Percentiles rank a stretch among this genome's conserved stretches.
phyloP scores from a whole-genome alignment of 1,139 yeast genomes.

The Suhomyces anneliseae region DNA sequence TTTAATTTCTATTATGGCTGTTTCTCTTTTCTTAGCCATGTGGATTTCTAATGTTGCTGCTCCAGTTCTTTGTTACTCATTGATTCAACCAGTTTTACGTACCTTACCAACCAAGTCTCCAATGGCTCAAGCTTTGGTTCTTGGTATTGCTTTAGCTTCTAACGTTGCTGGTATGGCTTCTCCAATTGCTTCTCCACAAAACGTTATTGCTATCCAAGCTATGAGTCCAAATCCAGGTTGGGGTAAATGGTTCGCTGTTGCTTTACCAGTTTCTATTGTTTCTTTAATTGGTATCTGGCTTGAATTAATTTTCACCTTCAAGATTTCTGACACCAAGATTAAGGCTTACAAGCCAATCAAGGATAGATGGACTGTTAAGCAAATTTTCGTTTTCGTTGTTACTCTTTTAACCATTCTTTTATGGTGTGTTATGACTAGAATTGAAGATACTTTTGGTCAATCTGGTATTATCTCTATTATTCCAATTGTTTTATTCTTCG shows the following conservation, averaged over 20 bases:
- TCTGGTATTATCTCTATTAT: slow-evolving; percentile 86
- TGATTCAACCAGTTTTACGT: slow-evolving; percentile 83
- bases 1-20: slow-evolving; percentile 76
- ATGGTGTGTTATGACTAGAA: slow-evolving; percentile 77
- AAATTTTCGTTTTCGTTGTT: slow-evolving; percentile 66
- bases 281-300: slow-evolving; percentile 70
- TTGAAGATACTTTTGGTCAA: slow-evolving; percentile 75
- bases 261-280: slow-evolving; percentile 73
- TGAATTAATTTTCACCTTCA: slow-evolving; percentile 65
- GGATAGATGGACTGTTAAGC: slow-evolving; percentile 71
- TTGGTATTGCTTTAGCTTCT: slow-evolving; percentile 90
- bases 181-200: slow-evolving; percentile 95
- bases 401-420: slow-evolving; percentile 69
- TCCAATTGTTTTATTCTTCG: slow-evolving; percentile 82
- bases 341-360: slow-evolving; percentile 63
- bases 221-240: slow-evolving; percentile 93
- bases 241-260: slow-evolving; percentile 90
- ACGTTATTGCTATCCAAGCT: slow-evolving; percentile 80
- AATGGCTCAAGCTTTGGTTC: slow-evolving; percentile 77
- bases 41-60: slow-evolving; percentile 98
- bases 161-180: slow-evolving; percentile 96
- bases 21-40: slow-evolving; percentile 84
- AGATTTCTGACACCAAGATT: slow-evolving; percentile 48
- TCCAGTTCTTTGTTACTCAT: slow-evolving; percentile 87
- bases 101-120: slow-evolving; percentile 76